Evolutionary conservation across 2,329 filamentous ascomycete genomes (phyloP).

Genomic region (Trichoderma simmonsii): DNA sequence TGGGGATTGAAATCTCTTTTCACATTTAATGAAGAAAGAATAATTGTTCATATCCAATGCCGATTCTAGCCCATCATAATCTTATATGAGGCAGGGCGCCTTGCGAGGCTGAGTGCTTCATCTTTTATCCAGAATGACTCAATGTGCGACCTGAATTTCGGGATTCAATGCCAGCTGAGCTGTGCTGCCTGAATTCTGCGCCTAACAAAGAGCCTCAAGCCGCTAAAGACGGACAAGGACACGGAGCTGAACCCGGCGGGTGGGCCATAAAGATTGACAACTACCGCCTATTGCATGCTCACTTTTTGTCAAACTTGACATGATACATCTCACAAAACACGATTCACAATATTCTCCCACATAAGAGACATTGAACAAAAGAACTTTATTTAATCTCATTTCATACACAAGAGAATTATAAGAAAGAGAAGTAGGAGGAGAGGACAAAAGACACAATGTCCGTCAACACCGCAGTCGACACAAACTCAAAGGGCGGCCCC

Average conservation of each 20-base stretch:
- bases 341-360: not conserved
- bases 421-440: not conserved
- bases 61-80: not conserved
- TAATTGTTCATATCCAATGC: not conserved
- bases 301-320: not conserved
- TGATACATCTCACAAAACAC: not conserved
- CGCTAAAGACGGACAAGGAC: not conserved
- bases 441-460: not conserved
- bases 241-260: not conserved
- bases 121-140: not conserved
- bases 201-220: not conserved
- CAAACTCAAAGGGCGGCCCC: not conserved
- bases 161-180: not conserved
- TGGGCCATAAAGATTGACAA: not conserved
- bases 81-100: not conserved
- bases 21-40: not conserved
- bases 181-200: conserved; percentile 8
- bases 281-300: not conserved
- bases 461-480: not conserved
- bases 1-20: not conserved
- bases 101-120: not conserved
- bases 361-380: not conserved
- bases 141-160: not conserved
- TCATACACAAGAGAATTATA: not conserved
- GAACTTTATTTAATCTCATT: not conserved